Evolutionary conservation across 371 early-diverging fungal species (phyloP), one percentile per base, ranked within the genome.

Genomic region (Apophysomyces trapeziformis): DNA sequence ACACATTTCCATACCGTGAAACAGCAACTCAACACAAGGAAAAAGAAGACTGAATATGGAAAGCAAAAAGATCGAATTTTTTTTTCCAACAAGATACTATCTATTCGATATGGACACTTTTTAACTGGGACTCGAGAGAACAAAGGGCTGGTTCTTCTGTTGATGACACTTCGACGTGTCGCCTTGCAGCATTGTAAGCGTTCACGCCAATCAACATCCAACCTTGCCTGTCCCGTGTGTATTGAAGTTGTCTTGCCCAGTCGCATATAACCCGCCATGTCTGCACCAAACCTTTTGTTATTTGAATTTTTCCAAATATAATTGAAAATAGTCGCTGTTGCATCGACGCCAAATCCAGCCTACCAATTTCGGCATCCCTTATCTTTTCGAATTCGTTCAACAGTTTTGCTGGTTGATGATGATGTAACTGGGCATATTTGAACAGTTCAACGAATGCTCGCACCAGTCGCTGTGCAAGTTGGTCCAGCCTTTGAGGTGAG

Each of bases 1-100:
- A 84, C 13, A 75, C 78, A 35, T 91, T 91, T 58, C 88, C 89
- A 67, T 88, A 88, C 64, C 77, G 83, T 46, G 63, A 74, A 5
- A 63, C 65, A 43, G 64, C 71, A 35, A 44, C 76, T 47, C 39
- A 66, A 39, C 39, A 43, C 54, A 50, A 50, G 11, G 54, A 16
- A 50, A 50, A 50, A 21, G 54, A 50, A 11, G 54, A 50, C 4
- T 50, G 54, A 50, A 8, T 32, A 50, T n/a, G 16, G 16, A 21
- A 50, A 32, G 8, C 21, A 50, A 21, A 13, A 45, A 13, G 13
- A 7, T n/a, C 2, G 13, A 14, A 13, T 2, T 26, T 41, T 41
- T 41, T 41, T 41, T 13, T 11, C 18, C 21, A 41, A 57, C 26
- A 26, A 26, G 26, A 7, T 41, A 45, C 12, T 59, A 50, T 35